Conservation (phyloP, 441 rosid genomes). For the Pelargonium australe region DNA sequence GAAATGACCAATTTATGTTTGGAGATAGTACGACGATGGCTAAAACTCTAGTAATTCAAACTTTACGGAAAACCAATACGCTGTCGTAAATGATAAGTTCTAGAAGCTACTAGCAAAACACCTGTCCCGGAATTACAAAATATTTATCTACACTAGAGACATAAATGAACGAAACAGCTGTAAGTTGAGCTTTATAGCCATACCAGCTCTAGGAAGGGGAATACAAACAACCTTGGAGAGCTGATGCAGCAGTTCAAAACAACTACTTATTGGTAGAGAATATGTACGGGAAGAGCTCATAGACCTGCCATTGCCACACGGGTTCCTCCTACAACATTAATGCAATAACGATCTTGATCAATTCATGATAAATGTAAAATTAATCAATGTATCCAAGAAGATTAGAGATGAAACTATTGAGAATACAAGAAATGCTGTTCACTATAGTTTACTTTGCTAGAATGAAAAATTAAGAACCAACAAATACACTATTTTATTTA, state of each 20-base stretch:
- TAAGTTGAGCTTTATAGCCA: background rate
- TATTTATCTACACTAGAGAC: background rate
- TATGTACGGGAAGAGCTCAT: background rate
- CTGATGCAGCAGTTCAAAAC: background rate
- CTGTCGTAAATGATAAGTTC: background rate
- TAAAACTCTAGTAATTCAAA: background rate
- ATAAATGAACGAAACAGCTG: background rate
- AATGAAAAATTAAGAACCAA: background rate
- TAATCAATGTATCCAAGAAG: background rate
- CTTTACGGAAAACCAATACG: background rate
- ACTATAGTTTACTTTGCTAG: background rate
- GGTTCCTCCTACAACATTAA: background rate
- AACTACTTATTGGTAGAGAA: constrained; percentile 3
- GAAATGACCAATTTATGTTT: too few species aligned
- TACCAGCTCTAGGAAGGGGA: background rate
- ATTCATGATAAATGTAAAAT: background rate
- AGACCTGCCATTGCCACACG: background rate
- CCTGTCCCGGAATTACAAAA: background rate
- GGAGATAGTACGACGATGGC: too few species aligned
- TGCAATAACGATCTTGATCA: background rate
- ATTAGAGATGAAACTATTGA: background rate
- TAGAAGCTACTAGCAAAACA: too few species aligned
- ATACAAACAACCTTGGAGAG: background rate
- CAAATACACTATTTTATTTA: background rate
- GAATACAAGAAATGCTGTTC: background rate